These are phyloP conservation scores for Cudoniella acicularis DNA, from an alignment of 495 filamentous ascomycete species.

Conservation along the genomic window DNA sequence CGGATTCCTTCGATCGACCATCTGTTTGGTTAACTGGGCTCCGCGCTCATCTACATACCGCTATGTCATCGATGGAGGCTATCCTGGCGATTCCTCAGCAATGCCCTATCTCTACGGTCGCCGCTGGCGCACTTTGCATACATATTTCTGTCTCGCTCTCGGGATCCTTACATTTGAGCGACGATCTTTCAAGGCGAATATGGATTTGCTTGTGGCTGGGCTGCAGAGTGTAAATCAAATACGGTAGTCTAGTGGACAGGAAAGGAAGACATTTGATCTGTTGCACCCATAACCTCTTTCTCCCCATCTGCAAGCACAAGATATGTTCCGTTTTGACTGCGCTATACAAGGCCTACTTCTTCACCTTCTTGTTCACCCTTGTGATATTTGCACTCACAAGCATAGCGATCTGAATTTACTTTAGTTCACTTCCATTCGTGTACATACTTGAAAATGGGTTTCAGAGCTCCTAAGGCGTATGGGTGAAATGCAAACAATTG, in stretches of 20 bases:
- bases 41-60: background rate
- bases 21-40: conserved; percentile 17
- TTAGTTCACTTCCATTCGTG: conserved; percentile 14
- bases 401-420: conserved; percentile 21
- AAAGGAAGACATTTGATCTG: conserved; percentile 26
- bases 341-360: conserved; percentile 16
- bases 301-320: conserved; percentile 12
- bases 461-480: background rate
- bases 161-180: background rate
- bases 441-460: conserved; percentile 19
- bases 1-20: conserved; percentile 21
- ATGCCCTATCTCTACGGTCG: conserved; percentile 14
- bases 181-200: conserved; percentile 10
- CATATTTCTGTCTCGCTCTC: conserved; percentile 6
- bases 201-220: conserved; percentile 23
- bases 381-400: conserved; percentile 14
- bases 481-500: background rate
- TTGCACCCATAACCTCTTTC: conserved; percentile 16
- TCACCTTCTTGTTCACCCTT: conserved; percentile 11
- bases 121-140: conserved; percentile 22
- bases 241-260: conserved; percentile 20
- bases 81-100: conserved; percentile 16
- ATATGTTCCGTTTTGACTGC: conserved; percentile 5
- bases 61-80: conserved; percentile 9
- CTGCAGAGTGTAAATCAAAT: conserved; percentile 15